Conservation (phyloP, 371 early-diverging fungal genomes). For the Mucor plumbeus region DNA sequence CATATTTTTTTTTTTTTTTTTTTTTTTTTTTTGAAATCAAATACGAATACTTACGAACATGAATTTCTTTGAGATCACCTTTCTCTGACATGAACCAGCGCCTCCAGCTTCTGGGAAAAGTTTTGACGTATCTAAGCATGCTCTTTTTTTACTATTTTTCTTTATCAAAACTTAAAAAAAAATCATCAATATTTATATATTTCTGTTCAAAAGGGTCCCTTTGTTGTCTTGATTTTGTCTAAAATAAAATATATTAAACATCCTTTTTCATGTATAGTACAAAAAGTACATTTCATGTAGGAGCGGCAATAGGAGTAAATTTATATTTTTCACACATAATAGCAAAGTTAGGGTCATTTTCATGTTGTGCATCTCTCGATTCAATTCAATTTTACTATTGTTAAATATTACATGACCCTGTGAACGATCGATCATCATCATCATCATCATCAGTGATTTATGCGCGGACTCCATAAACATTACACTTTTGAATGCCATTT, state of each 20-base stretch:
- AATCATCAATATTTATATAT: background rate
- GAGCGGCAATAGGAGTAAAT: background rate
- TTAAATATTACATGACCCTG: background rate
- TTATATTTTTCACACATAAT: too few relatives aligned
- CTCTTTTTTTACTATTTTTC: background rate
- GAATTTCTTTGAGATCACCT: conserved; percentile 4
- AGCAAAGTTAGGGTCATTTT: background rate
- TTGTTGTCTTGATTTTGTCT: background rate
- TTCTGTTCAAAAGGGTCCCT: background rate
- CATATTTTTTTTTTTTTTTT: too few relatives aligned
- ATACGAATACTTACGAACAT: background rate
- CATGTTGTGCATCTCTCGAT: conserved; percentile 3
- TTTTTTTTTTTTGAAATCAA: background rate
- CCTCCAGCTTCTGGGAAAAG: background rate
- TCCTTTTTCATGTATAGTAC: background rate
- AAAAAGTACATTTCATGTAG: background rate
- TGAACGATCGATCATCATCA: background rate
- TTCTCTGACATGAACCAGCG: background rate
- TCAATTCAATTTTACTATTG: background rate
- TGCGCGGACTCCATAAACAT: background rate
- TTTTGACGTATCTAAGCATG: conserved; percentile 4
- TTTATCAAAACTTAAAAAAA: background rate
- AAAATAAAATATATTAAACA: background rate
- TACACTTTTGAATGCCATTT: background rate
- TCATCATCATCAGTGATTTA: background rate